Percentiles rank a stretch among this genome's conserved stretches.
Evolutionary conservation across 192 early-diverging fungal species (phyloP).

Genomic region (Umbelopsis sp.): DNA sequence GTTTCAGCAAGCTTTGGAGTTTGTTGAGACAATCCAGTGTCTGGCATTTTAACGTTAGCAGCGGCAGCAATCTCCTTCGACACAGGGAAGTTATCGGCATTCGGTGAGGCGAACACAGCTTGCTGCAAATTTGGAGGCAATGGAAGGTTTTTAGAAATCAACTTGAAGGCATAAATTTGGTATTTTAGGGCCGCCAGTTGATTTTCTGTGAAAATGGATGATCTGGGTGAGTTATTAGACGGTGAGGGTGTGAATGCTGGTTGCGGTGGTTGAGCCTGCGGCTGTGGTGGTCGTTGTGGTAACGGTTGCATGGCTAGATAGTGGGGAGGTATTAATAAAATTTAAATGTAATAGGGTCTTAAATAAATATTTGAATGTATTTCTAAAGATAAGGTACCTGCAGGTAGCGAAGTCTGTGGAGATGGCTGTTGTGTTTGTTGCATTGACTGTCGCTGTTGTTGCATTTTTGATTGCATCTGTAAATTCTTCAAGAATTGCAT

Average conservation of each 20-base stretch:
- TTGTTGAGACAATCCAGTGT: constrained; percentile 32
- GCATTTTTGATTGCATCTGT: constrained; percentile 32
- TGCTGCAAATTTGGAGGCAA: constrained; percentile 73
- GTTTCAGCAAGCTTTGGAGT: constrained; percentile 49
- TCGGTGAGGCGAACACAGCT: constrained; percentile 58
- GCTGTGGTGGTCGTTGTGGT: constrained; percentile 19
- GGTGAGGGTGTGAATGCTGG: background rate
- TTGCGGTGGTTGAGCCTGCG: constrained; percentile 1
- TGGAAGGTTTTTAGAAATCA: constrained; percentile 78
- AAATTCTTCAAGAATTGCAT: constrained; percentile 58
- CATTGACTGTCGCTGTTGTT: constrained; percentile 24
- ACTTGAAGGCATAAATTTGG: constrained; percentile 87
- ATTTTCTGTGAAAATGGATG: constrained; percentile 52
- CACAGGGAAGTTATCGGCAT: background rate
- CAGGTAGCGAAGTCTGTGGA: background rate
- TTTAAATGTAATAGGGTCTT: background rate
- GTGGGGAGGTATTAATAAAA: background rate
- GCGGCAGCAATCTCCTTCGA: constrained; percentile 4
- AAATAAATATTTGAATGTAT: background rate
- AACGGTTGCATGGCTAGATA: constrained; percentile 17
- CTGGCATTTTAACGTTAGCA: background rate
- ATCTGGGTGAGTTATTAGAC: constrained; percentile 8
- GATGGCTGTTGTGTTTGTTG: constrained; percentile 1
- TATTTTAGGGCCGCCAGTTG: constrained; percentile 73
- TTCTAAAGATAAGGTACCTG: background rate